These are phyloP conservation scores for Cyclotella atomus DNA, from an alignment of 108 stramenopile genomes.

Conservation along the genomic window DNA sequence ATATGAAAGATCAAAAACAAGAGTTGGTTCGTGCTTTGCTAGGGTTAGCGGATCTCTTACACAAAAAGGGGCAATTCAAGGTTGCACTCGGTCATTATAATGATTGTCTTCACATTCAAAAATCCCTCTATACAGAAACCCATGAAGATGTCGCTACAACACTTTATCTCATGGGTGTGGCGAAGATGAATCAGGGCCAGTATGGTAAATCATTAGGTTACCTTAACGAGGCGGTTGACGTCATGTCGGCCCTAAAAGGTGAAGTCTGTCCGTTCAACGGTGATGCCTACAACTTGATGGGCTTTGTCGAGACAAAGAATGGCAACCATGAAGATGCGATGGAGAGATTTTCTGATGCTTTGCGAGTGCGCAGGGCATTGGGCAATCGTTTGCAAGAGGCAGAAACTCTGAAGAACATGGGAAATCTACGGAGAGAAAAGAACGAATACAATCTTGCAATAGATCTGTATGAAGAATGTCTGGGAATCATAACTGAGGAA, in stretches of 20 bases:
- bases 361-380: conserved; percentile 61
- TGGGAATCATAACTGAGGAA: conserved; percentile 65
- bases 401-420: conserved; percentile 77
- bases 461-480: conserved; percentile 73
- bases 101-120: conserved; percentile 68
- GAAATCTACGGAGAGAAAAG: conserved; percentile 75
- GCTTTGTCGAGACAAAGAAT: conserved; percentile 61
- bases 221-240: conserved; percentile 65
- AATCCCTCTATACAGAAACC: conserved; percentile 51
- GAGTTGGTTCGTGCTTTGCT: conserved; percentile 64
- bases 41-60: conserved; percentile 70
- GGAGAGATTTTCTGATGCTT: conserved; percentile 56
- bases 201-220: conserved; percentile 59
- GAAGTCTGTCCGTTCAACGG: conserved; percentile 63
- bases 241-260: conserved; percentile 60
- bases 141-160: conserved; percentile 73
- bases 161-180: conserved; percentile 72
- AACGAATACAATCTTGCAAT: conserved; percentile 60
- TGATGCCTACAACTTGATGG: conserved; percentile 78
- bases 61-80: conserved; percentile 63
- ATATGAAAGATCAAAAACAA: conserved; percentile 57
- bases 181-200: conserved; percentile 56
- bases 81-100: conserved; percentile 61
- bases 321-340: conserved; percentile 69
- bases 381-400: conserved; percentile 67